phyloP scores from a whole-genome alignment of 2,329 filamentous ascomycete species.

The Westerdykella sp. region DNA sequence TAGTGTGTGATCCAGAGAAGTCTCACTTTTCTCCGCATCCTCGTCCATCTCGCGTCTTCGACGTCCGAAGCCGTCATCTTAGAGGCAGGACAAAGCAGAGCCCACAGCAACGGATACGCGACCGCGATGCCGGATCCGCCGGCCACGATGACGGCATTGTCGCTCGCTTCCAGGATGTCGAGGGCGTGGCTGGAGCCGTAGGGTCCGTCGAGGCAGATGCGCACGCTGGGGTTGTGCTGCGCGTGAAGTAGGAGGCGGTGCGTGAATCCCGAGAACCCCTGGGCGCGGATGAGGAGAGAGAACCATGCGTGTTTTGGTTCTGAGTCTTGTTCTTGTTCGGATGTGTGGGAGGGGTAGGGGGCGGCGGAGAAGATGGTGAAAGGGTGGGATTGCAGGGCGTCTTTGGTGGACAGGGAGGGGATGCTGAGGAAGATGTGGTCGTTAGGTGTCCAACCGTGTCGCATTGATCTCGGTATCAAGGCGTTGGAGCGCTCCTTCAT shows the following conservation, averaged over 20 bases:
- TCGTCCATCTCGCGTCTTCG: neutral
- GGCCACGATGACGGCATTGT: constrained; percentile 52
- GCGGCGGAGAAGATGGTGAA: constrained; percentile 61
- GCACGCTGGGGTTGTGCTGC: constrained; percentile 33
- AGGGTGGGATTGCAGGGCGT: constrained; percentile 56
- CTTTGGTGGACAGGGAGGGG: constrained; percentile 48
- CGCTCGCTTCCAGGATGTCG: constrained; percentile 46
- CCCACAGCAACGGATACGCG: constrained; percentile 54
- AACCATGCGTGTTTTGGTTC: constrained; percentile 45
- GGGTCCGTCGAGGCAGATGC: constrained; percentile 56
- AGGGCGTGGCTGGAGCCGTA: constrained; percentile 56
- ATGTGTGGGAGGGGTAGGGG: constrained; percentile 37
- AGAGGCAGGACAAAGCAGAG: constrained; percentile 35
- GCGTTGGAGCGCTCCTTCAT: constrained; percentile 6
- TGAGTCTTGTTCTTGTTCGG: constrained; percentile 2
- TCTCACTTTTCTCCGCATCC: constrained; percentile 36
- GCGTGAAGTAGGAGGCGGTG: constrained; percentile 50
- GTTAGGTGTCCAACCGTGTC: constrained; percentile 53
- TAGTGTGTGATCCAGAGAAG: constrained; percentile 57
- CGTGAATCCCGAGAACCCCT: constrained; percentile 51
- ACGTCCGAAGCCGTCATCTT: constrained; percentile 11
- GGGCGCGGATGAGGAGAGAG: constrained; percentile 54
- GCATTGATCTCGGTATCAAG: constrained; percentile 32
- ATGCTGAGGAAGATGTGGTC: constrained; percentile 60
- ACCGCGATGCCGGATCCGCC: constrained; percentile 62